Evolutionary conservation across 2,329 filamentous ascomycete genomes (phyloP).

Genomic region (Teratosphaeria pseudoeucalypti): DNA sequence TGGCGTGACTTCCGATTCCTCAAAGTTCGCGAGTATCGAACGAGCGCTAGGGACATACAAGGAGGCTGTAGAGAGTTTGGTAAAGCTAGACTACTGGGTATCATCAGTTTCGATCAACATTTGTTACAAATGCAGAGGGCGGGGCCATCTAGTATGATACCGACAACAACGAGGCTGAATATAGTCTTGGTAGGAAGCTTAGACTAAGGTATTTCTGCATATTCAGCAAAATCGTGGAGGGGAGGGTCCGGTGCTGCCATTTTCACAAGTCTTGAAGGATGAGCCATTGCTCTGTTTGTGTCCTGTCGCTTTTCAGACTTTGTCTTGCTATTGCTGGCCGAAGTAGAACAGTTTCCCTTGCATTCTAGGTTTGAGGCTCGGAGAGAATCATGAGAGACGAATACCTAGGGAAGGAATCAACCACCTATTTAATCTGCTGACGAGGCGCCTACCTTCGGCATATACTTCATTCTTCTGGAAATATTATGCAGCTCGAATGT

Average conservation of each 20-base stretch:
- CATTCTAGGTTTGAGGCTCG: background rate
- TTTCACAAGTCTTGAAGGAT: conserved; percentile 34
- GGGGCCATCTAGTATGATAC: conserved; percentile 46
- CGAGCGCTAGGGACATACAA: conserved; percentile 60
- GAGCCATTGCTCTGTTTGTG: background rate
- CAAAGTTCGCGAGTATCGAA: conserved; percentile 55
- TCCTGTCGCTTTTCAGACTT: background rate
- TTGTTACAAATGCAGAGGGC: no score
- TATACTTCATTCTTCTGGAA: background rate
- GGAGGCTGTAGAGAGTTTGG: conserved; percentile 50
- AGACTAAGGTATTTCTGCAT: conserved; percentile 46
- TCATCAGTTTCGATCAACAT: background rate
- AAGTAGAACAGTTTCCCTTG: background rate
- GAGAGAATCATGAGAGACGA: background rate
- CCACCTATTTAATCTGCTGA: background rate
- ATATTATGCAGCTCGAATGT: background rate
- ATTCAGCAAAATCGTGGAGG: conserved; percentile 31
- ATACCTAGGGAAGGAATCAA: background rate
- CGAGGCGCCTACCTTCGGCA: background rate
- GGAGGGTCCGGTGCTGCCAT: conserved; percentile 48
- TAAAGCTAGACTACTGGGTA: conserved; percentile 19
- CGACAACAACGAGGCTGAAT: conserved; percentile 55
- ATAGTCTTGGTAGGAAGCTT: conserved; percentile 54
- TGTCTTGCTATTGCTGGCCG: background rate
- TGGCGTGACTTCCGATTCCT: conserved; percentile 56